Evolutionary conservation across 129 eudicot species (phyloP).

Genomic region (Flaveria ramosissima): DNA sequence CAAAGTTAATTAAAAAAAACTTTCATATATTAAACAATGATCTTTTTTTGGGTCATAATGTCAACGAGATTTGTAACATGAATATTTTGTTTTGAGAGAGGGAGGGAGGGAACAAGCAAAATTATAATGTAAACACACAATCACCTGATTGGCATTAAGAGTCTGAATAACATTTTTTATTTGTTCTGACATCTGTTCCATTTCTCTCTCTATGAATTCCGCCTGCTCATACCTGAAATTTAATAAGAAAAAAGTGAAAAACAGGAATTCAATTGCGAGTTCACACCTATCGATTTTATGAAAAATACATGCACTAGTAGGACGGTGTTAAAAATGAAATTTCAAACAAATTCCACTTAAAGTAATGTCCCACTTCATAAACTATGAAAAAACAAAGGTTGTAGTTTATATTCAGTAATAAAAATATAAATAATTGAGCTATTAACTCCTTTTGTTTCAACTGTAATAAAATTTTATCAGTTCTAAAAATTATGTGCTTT

Average conservation of each 20-base stretch:
- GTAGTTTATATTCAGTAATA: neutral
- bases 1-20: neutral
- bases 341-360: neutral
- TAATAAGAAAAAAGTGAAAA: neutral
- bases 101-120: neutral
- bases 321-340: neutral
- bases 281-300: neutral
- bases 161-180: constrained; percentile 79
- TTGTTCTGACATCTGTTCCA: constrained; percentile 86
- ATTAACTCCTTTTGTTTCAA: neutral
- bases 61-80: neutral
- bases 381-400: neutral
- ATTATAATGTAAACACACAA: neutral
- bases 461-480: neutral
- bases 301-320: neutral
- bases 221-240: constrained; percentile 90
- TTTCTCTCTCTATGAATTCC: constrained; percentile 82
- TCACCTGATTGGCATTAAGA: constrained; percentile 80
- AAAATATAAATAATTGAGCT: neutral
- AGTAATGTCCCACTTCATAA: neutral
- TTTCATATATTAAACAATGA: neutral
- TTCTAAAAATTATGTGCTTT: neutral
- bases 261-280: neutral
- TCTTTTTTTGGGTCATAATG: neutral
- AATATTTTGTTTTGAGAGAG: neutral